Base-by-base conservation (phyloP, 768 basidiomycete genomes). In the Lactarius psammicola region DNA sequence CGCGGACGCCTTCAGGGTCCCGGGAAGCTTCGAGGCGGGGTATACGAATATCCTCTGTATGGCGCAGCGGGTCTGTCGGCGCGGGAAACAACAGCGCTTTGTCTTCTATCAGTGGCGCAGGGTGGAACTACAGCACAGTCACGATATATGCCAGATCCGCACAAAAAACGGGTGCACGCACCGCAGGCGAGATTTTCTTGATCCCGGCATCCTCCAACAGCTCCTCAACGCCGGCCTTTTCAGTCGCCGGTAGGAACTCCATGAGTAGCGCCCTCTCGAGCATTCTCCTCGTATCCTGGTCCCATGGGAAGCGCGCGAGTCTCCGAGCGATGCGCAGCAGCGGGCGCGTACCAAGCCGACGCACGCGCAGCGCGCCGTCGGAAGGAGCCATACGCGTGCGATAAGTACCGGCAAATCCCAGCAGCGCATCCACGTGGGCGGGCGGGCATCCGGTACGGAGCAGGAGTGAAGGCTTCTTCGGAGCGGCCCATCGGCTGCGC, bases 281-380 rank as follows among this genome's bases (percentile, higher is more conserved):
- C 54, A 86, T 75, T 9, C 74, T 71, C 67, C 82, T 74, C 63
- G 86, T 69, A 70, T 85, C 81, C n/a, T 74, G 73, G 40, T 79
- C 78, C 34, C 76, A 75, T 6, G 81, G 80, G 65, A 80, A 81
- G 56, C 76, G 71, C 1, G 83, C 81, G 17, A 87, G 69, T 20
- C 82, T 77, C 20, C 78, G 75, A 2, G 84, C 80, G 38, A 88
- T 84, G 60, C 86, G 76, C 15, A 87, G 75, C 11, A 89, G 77
- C 8, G 85, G 76, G 8, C 86, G 74, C 31, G 87, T 89, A 17
- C 87, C 87, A 13, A 89, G 80, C 69, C 83, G 85, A 38, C 87
- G 77, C 71, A 84, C 85, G 75, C 85, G 87, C 70, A 85, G 79
- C 15, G 84, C 79, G 57, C 80, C 81, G 36, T 87, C 86, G 1